Base-by-base conservation (phyloP, 371 early-diverging fungal species). In the Sporodiniella umbellata region DNA sequence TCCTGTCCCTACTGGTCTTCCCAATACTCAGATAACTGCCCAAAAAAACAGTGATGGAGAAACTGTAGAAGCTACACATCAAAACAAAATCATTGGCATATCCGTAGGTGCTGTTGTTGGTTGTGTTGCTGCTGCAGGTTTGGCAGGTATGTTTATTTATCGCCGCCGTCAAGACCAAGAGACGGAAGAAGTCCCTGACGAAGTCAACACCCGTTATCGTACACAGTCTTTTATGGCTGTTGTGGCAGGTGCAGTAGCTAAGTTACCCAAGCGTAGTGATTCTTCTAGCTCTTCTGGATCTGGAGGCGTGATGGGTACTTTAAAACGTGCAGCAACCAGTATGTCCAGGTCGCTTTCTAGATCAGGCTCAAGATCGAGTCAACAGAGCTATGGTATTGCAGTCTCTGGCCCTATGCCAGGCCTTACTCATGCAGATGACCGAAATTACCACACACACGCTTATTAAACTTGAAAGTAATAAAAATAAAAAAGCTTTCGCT, bases 121-220 rank as follows among this genome's bases (percentile, higher is more conserved):
- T n/a, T 65, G 66, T 48, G 45, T 66, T 30, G 66, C 70, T 12
- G 66, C 66, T 17, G 70, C 57, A 24, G 66, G 70, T 26, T 37
- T 70, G 14, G 70, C 64, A 2, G 70, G 66, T 14, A 65, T 70
- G 66, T 63, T 70, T 35, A 62, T 69, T 17, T 62, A 62, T 18
- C 45, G 45, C 3, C 62, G 61, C 21, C 54, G 58, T 8, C 61
- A 68, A 54, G 53, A 31, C 8, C 37, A 60, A 4, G 58, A 61
- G 12, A 52, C 54, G 47, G 45, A 53, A 11, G 30, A 60, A 43
- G 8, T 30, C 11, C 21, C 17, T 7, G 42, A 57, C 17, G 38
- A 45, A 26, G 53, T 64, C 31, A 64, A 68, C 22, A 70, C 70
- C 3, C 66, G 66, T 37, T 70, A 63, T 60, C 45, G 64, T 19